A percentile compares a stretch with the other conserved stretches of the same genome.
These are phyloP conservation scores for Berberis vulgaris DNA, from an alignment of 164 flowering plant genomes.

Conservation along the genomic window DNA sequence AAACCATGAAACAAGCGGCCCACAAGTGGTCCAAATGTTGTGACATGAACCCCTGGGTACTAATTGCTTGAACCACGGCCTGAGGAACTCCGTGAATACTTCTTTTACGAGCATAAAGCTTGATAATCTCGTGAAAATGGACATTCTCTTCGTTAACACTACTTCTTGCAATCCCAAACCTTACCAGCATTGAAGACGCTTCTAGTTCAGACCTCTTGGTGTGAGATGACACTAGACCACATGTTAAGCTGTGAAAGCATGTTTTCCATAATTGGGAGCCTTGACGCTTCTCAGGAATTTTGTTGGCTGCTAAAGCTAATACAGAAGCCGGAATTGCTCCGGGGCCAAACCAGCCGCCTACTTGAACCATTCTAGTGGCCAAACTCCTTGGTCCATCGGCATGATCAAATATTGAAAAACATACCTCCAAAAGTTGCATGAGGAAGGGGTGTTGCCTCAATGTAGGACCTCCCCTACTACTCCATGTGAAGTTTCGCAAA, in stretches of 20 bases:
- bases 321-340: slow-evolving; percentile 54
- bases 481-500: slow-evolving; percentile 48
- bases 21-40: slow-evolving; percentile 73
- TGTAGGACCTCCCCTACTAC: slow-evolving; percentile 37
- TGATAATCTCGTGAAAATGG: slow-evolving; percentile 58
- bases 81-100: slow-evolving; percentile 44
- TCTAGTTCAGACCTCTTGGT: slow-evolving; percentile 63
- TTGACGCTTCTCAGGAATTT: slow-evolving; percentile 46
- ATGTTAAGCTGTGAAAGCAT: slow-evolving; percentile 41
- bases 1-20: slow-evolving; percentile 83
- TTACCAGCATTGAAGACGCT: slow-evolving; percentile 67
- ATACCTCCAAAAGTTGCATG: slow-evolving; percentile 80
- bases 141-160: slow-evolving; percentile 44
- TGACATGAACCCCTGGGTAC: slow-evolving; percentile 36
- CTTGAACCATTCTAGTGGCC: slow-evolving; percentile 83
- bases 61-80: slow-evolving; percentile 63
- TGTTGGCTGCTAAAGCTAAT: slow-evolving; percentile 60
- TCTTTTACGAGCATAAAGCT: slow-evolving; percentile 65
- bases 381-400: slow-evolving; percentile 84
- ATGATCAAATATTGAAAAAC: slow-evolving; percentile 93
- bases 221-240: slow-evolving; percentile 52
- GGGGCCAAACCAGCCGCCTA: slow-evolving; percentile 92
- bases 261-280: slow-evolving; percentile 41
- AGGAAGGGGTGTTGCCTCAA: slow-evolving; percentile 58
- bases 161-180: slow-evolving; percentile 74